Percentiles rank a stretch among this genome's conserved stretches.
phyloP scores from a whole-genome alignment of 306 rosid species.

The Cucumis sativus region DNA sequence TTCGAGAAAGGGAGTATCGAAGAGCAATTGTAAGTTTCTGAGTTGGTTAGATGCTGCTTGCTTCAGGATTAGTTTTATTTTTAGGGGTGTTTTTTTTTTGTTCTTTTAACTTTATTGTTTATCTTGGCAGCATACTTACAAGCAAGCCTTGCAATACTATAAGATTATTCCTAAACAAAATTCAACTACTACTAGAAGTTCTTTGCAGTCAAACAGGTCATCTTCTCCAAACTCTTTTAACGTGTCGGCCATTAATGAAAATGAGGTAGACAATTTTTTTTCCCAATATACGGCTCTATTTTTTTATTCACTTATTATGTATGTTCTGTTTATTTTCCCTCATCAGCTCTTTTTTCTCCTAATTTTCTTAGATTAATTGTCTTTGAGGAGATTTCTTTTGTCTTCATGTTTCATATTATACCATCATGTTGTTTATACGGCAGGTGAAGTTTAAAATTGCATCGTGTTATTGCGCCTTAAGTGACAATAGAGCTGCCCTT shows the following conservation, averaged over 20 bases:
- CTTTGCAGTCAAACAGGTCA: constrained; percentile 62
- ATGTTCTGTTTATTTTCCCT: not conserved
- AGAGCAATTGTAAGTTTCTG: constrained; percentile 67
- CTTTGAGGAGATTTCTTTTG: not conserved
- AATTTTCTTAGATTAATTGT: not conserved
- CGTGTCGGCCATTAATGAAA: constrained; percentile 63
- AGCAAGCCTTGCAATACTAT: constrained; percentile 78
- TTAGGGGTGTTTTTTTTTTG: not conserved
- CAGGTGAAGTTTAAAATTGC: constrained; percentile 97
- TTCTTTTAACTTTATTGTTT: constrained; percentile 1
- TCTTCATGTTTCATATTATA: not conserved
- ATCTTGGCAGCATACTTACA: constrained; percentile 60
- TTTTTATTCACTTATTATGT: constrained; percentile 4
- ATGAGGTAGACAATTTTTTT: constrained; percentile 54
- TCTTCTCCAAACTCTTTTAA: constrained; percentile 83
- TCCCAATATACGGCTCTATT: not conserved
- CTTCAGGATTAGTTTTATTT: not conserved
- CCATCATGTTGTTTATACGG: constrained; percentile 9
- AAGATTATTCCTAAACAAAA: constrained; percentile 66
- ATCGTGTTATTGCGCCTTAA: constrained; percentile 57
- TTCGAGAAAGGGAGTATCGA: constrained; percentile 72
- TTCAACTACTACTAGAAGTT: constrained; percentile 43
- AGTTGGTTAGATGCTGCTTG: not conserved
- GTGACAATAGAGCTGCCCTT: constrained; percentile 75
- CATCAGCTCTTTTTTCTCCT: not conserved